Conservation (phyloP, 2,329 filamentous ascomycete genomes). For the Ophiostoma angusticollis region DNA sequence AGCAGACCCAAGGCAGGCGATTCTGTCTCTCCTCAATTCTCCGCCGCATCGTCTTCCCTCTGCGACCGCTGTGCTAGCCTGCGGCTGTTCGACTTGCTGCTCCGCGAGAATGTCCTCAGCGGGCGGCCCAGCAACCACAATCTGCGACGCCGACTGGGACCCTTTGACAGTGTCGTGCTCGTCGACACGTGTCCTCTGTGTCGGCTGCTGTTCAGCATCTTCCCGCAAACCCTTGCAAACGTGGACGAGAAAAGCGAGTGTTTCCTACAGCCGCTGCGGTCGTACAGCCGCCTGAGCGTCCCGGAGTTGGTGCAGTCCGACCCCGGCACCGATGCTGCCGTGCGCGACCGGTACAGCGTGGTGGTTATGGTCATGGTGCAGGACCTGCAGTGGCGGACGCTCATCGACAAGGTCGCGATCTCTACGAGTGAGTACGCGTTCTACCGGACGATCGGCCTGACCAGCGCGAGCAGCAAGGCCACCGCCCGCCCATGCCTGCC, state of each 20-base stretch:
- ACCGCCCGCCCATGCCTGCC: background rate
- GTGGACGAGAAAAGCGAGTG: background rate
- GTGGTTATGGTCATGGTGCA: background rate
- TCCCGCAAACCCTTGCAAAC: background rate
- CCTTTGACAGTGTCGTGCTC: background rate
- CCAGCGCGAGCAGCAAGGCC: background rate
- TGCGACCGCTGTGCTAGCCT: slow-evolving; percentile 1
- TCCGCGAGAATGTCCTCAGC: background rate
- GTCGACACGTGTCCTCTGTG: slow-evolving; percentile 4
- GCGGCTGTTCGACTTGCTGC: background rate
- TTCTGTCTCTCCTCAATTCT: too few relatives aligned
- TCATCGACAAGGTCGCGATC: too few relatives aligned
- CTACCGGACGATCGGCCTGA: background rate
- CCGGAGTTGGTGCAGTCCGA: background rate
- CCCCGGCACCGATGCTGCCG: background rate
- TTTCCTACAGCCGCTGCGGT: slow-evolving; percentile 1
- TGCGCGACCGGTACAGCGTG: slow-evolving; percentile 1
- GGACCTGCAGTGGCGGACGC: too few relatives aligned
- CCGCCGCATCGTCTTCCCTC: background rate
- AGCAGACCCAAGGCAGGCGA: background rate
- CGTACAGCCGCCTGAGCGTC: background rate
- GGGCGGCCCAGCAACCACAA: background rate
- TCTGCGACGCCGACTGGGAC: background rate
- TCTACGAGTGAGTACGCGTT: background rate
- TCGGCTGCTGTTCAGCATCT: slow-evolving; percentile 6